Conservation (phyloP, 1,139 yeast genomes). For the Taiozyma onychis region DNA sequence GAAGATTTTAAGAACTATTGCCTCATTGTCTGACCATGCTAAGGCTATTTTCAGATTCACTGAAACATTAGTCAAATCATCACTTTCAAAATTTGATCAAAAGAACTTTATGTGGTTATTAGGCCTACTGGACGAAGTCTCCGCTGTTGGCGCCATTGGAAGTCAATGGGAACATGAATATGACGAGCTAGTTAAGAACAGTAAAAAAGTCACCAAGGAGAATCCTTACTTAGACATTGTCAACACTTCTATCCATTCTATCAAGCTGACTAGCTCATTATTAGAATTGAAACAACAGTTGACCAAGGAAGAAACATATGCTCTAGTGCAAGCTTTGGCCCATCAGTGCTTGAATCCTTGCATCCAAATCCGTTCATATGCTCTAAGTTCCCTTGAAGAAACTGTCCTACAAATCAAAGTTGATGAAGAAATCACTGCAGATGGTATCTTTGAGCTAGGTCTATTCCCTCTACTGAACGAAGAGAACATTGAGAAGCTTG, state of each 20-base stretch:
- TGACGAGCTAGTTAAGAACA: conserved; percentile 37
- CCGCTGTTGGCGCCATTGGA: conserved; percentile 78
- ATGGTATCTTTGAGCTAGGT: conserved; percentile 64
- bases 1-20: conserved; percentile 54
- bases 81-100: conserved; percentile 26
- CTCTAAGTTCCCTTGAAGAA: conserved; percentile 50
- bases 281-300: conserved; percentile 24
- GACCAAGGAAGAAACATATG: conserved; percentile 36
- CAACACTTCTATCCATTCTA: conserved; percentile 54
- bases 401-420: conserved; percentile 34
- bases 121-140: conserved; percentile 73
- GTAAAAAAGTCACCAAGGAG: conserved; percentile 38
- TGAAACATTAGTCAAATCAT: conserved; percentile 36
- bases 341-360: conserved; percentile 90
- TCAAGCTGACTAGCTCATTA: conserved; percentile 52
- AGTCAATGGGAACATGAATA: conserved; percentile 69
- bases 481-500: conserved; percentile 49
- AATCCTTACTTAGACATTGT: conserved; percentile 50
- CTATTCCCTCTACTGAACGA: conserved; percentile 70
- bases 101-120: conserved; percentile 58
- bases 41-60: conserved; percentile 44
- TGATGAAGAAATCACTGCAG: conserved; percentile 35
- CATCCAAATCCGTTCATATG: conserved; percentile 63
- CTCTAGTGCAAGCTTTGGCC: conserved; percentile 72
- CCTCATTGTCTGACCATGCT: conserved; percentile 50